Base-by-base conservation (phyloP, 2,329 filamentous ascomycete genomes). In the Sarocladiaceae sp. region DNA sequence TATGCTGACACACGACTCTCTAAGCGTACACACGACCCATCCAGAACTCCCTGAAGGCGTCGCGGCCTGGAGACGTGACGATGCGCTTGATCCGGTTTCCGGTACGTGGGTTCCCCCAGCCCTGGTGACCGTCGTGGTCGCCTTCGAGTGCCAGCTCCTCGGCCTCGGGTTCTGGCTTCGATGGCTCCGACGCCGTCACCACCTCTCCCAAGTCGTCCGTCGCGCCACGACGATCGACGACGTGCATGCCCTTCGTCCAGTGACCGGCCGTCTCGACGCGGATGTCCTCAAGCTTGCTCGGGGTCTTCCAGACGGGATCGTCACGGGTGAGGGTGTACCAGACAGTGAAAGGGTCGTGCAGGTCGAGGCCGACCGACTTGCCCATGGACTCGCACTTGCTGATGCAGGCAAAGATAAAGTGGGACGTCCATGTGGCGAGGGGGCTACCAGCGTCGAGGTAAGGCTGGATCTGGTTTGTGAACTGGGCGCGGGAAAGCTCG, bases 161-260 rank as follows among this genome's bases (percentile, higher is more conserved):
- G 24, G 65, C 66, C 33, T 64, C 49, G 3, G 67, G 37, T 24
- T 41, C 37, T 64, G 44, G 70, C 58, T 52, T 67, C 57, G 50
- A 70, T 60, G 55, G 68, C 51, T 37, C 63, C 56, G 23, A 66
- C 56, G 34, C 62, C 10, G 40, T 43, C 18, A 43, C 60, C 10
- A 61, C 55, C 49, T 70, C 68, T 10, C 65, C 72, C 5, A 70
- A 71, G 57, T 79, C 78, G 50, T 67, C 70, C 44, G 80, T 67
- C 29, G 67, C 65, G 34, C 40, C 40, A 32, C 93, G 76, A 27
- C 80, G 74, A 69, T 98, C 93, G 32, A 89, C 71, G 24, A 97
- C 74, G 58, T 89, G 90, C 82, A 93, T 90, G 1, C 93, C 91
- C 46, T 88, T 74, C 35, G 90, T 95, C 93, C 93, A 98, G 68